Percentiles rank a stretch among this genome's conserved stretches.
These are phyloP conservation scores for Seiridium unicorne DNA, from an alignment of 2,329 filamentous ascomycete genomes.

Conservation along the genomic window DNA sequence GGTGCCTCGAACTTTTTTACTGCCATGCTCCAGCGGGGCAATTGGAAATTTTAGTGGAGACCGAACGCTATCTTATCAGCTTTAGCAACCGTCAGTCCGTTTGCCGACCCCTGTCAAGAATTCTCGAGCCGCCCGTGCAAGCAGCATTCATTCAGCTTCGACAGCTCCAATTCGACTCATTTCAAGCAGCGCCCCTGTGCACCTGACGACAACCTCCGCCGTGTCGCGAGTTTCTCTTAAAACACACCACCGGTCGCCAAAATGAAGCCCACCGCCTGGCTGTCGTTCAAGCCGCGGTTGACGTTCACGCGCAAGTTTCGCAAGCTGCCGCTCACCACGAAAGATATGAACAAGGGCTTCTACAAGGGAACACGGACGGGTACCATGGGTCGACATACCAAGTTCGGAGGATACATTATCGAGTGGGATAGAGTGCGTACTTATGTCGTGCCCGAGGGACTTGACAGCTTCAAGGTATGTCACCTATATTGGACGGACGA, in stretches of 20 bases:
- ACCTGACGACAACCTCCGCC: too few species aligned
- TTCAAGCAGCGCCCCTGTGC: background rate
- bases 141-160: background rate
- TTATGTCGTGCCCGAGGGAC: conserved; percentile 72
- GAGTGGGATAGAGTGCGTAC: conserved; percentile 88
- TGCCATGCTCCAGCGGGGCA: conserved; percentile 1
- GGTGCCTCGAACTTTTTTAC: conserved; percentile 21
- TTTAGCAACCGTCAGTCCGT: too few species aligned
- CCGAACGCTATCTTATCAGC: background rate
- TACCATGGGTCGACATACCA: conserved; percentile 81
- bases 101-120: background rate
- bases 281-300: conserved; percentile 39
- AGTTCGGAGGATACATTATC: conserved; percentile 79
- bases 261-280: conserved; percentile 62
- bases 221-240: too few species aligned
- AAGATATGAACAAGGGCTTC: conserved; percentile 88
- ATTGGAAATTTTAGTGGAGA: conserved; percentile 1
- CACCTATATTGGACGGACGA: too few species aligned
- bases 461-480: conserved; percentile 69
- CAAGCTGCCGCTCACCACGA: conserved; percentile 83
- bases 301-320: conserved; percentile 62
- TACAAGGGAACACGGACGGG: conserved; percentile 96
- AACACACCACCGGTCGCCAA: conserved; percentile 17
- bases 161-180: background rate
- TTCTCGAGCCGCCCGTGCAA: background rate